Evolutionary conservation across 2,329 filamentous ascomycete species (phyloP).

Genomic region (Bimuria novae-zelandiae): DNA sequence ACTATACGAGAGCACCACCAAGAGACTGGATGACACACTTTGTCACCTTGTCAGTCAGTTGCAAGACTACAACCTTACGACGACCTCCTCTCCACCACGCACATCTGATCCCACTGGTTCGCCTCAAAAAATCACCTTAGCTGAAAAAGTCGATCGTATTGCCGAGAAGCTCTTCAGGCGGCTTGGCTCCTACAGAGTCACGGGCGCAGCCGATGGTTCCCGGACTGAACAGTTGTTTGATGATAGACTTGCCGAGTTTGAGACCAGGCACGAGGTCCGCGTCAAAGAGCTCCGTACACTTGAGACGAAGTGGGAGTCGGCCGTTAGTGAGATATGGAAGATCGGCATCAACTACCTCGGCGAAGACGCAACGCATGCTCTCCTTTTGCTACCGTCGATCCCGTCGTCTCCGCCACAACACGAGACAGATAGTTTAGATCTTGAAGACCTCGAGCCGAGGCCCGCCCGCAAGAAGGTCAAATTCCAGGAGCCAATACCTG

Average conservation of each 20-base stretch:
- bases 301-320: constrained; percentile 31
- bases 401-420: constrained; percentile 3
- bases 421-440: constrained; percentile 13
- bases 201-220: constrained; percentile 16
- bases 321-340: constrained; percentile 38
- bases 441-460: constrained; percentile 24
- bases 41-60: constrained; percentile 16
- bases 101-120: constrained; percentile 13
- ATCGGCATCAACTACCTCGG: constrained; percentile 30
- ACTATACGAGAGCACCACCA: constrained; percentile 22
- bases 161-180: constrained; percentile 24
- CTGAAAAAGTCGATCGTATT: constrained; percentile 24
- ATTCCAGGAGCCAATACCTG: constrained; percentile 17
- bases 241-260: constrained; percentile 27
- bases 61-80: constrained; percentile 12
- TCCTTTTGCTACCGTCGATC: constrained; percentile 17
- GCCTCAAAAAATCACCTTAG: constrained; percentile 20
- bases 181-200: constrained; percentile 23
- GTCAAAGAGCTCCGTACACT: constrained; percentile 24
- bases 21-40: constrained; percentile 29
- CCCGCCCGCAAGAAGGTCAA: constrained; percentile 28
- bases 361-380: constrained; percentile 21
- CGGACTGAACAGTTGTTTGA: constrained; percentile 20
- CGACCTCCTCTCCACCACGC: constrained; percentile 7
- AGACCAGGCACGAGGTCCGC: constrained; percentile 22